Conservation (phyloP, 2,329 filamentous ascomycete genomes). For the Ceratocystis cubensis region DNA sequence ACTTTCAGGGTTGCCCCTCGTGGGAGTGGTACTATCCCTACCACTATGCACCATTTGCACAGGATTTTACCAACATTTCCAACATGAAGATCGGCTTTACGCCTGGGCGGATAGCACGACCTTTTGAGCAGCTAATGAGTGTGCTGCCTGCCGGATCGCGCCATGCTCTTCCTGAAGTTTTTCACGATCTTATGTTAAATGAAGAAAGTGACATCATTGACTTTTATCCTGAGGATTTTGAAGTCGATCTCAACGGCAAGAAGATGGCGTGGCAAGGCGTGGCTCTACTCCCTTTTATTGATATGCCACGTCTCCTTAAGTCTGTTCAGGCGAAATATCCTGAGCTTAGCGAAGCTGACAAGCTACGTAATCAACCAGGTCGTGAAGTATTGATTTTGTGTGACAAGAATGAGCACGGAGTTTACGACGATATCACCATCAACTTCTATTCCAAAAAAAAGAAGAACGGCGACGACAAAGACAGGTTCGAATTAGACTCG, state of each 20-base stretch:
- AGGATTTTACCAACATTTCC: conserved; percentile 76
- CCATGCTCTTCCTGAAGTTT: conserved; percentile 76
- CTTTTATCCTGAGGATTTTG: conserved; percentile 92
- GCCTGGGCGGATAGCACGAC: conserved; percentile 72
- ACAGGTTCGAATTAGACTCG: conserved; percentile 61
- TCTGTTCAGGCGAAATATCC: conserved; percentile 79
- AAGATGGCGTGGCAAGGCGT: conserved; percentile 98
- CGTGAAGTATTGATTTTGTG: conserved; percentile 74
- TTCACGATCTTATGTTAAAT: conserved; percentile 82
- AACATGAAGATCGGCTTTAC: conserved; percentile 71
- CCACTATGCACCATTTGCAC: conserved; percentile 94
- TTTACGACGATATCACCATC: conserved; percentile 73
- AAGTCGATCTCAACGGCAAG: conserved; percentile 89
- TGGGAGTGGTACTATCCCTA: conserved; percentile 99
- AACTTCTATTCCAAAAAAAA: conserved; percentile 91
- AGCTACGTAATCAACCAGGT: conserved; percentile 64
- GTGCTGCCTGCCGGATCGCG: conserved; percentile 88
- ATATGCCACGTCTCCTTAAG: conserved; percentile 69
- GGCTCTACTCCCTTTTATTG: conserved; percentile 86
- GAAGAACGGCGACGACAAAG: conserved; percentile 31
- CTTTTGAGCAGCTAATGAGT: conserved; percentile 97
- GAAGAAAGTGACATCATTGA: conserved; percentile 86
- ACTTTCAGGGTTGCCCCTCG: conserved; percentile 94
- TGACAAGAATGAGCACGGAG: conserved; percentile 53
- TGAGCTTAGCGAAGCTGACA: conserved; percentile 62